Conservation (phyloP, 2,329 filamentous ascomycete species). For the Botryosphaeria dothidea region DNA sequence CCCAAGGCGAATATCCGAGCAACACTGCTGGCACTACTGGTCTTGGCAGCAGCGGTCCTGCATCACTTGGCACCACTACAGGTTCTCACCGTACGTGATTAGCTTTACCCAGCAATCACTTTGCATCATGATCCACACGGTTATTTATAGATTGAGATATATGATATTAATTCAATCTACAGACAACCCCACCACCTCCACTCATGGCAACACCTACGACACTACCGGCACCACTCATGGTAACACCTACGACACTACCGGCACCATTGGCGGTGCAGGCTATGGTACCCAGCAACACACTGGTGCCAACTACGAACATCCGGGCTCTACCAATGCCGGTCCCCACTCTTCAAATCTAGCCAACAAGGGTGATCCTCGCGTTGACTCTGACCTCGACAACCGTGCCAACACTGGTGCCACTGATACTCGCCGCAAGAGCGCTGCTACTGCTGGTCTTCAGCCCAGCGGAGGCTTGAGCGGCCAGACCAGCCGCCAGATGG, state of each 20-base stretch:
- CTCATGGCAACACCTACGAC: neutral
- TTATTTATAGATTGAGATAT: neutral
- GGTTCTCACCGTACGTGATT: neutral
- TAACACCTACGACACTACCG: neutral
- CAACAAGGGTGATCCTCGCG: constrained; percentile 12
- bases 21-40: neutral
- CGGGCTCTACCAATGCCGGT: constrained; percentile 10
- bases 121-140: too few species aligned
- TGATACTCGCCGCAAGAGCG: neutral
- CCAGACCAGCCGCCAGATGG: neutral
- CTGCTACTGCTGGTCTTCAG: neutral
- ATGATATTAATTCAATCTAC: neutral
- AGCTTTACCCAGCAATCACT: too few species aligned
- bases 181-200: neutral
- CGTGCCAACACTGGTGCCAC: neutral
- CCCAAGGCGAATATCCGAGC: constrained; percentile 25
- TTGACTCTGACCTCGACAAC: constrained; percentile 15
- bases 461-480: neutral
- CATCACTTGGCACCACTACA: neutral
- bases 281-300: neutral
- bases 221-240: neutral
- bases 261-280: neutral
- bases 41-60: neutral
- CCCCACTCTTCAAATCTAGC: constrained; percentile 8
- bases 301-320: neutral